Conservation (phyloP, 352 stramenopile genomes). For the Phytophthora quininea region DNA sequence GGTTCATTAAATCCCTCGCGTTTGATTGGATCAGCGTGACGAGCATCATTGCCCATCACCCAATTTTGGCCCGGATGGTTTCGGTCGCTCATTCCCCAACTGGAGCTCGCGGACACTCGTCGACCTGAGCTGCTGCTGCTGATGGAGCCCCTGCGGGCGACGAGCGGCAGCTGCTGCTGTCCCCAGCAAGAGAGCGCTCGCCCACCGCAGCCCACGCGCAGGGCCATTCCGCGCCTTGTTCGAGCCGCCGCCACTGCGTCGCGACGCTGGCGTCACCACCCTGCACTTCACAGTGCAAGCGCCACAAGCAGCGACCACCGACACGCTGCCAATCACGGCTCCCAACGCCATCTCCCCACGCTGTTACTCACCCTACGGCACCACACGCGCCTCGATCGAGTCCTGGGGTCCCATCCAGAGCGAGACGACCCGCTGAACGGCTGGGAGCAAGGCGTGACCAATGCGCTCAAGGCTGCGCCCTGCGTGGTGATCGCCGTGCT, state of each 20-base stretch:
- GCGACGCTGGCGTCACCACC: conserved; percentile 53
- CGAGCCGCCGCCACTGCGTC: conserved; percentile 67
- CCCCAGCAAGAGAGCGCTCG: conserved; percentile 18
- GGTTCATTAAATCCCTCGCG: not conserved
- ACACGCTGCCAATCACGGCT: conserved; percentile 24
- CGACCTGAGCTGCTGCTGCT: not conserved
- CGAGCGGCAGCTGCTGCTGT: conserved; percentile 27
- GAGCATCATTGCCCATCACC: not conserved
- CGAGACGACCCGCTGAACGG: conserved; percentile 16
- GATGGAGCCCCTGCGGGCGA: conserved; percentile 33
- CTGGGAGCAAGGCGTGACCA: conserved; percentile 35
- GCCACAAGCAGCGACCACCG: conserved; percentile 7
- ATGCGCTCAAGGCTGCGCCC: conserved; percentile 48
- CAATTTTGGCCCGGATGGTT: not conserved
- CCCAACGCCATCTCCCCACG: conserved; percentile 22
- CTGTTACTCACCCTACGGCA: conserved; percentile 30
- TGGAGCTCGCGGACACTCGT: not conserved
- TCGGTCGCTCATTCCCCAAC: not conserved
- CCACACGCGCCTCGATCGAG: conserved; percentile 17
- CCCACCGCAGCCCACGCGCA: no score
- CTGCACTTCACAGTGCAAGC: conserved; percentile 50
- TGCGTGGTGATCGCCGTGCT: conserved; percentile 75
- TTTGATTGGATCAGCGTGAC: not conserved
- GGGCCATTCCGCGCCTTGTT: conserved; percentile 57
- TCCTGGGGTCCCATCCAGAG: conserved; percentile 23